Evolutionary conservation across 345 rosid genomes (phyloP), one percentile per base, ranked within the genome.

Genomic region (Brassica incana): DNA sequence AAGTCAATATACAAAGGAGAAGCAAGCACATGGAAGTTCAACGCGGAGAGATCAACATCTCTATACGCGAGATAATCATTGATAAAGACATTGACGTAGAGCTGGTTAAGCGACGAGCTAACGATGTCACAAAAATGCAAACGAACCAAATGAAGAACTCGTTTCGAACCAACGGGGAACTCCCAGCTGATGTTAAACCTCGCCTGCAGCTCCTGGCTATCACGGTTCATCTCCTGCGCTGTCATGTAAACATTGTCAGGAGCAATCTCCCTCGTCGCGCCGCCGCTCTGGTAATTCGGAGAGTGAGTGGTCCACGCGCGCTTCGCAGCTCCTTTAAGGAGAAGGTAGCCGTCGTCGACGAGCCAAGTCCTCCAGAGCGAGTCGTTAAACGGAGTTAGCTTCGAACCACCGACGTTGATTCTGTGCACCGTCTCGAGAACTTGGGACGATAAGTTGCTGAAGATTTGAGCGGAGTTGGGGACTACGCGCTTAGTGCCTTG

Each of bases 61-160:
- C 56, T 87, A 75, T 77, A 84, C 4, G 94, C 99, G 12, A 85
- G 81, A 83, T 69, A 74, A 8, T 83, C 89, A 40, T 95, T 89
- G 48, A 95, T 84, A 80, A 83, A 95, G 66, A 95, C 95, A 78
- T 88, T 80, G 73, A 95, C 92, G 66, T 91, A 95, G 25, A 92
- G 84, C 89, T 88, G 92, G 66, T 89, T 90, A 69, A 92, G 94
- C 1, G 93, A 84, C 7, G 81, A 0, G 63, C 99, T 95, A 77
- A 92, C 89, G 25, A 95, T 84, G 77, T 95, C 99, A 77, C 97
- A 91, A 83, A 95, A 95, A 88, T 95, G 99, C 87, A 95, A 84
- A 52, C 99, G 90, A 78, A 92, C 85, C 81, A 95, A 67, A 85
- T 91, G 87, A 18, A 72, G 84, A 79, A 65, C 90, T 33, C 84